These are phyloP conservation scores for Elaeagnus macrophylla DNA, from an alignment of 306 rosid genomes.

Conservation along the genomic window DNA sequence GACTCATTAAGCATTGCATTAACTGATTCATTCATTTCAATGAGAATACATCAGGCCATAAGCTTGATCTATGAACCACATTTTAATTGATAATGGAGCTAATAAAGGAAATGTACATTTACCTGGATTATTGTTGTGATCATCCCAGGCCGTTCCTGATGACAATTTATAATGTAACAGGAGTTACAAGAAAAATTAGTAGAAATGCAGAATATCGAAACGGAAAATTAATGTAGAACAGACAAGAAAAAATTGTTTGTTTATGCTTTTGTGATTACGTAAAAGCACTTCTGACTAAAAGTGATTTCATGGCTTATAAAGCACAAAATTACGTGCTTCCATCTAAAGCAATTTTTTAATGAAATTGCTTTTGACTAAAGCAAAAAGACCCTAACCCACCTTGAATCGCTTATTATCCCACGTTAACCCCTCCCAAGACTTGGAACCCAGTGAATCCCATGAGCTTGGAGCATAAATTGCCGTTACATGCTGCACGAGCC, in stretches of 20 bases:
- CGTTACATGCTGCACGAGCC: constrained; percentile 67
- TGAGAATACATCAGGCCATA: neutral
- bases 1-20: no score
- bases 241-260: no score
- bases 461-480: constrained; percentile 48
- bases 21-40: no score
- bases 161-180: constrained; percentile 16
- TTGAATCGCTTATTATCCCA: constrained; percentile 63
- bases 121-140: constrained; percentile 64
- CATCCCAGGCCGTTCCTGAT: constrained; percentile 69
- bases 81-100: neutral
- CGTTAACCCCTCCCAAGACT: constrained; percentile 51
- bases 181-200: neutral
- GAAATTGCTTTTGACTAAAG: constrained; percentile 5
- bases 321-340: no score
- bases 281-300: no score
- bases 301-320: no score
- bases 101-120: constrained; percentile 12
- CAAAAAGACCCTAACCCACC: constrained; percentile 29
- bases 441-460: constrained; percentile 53
- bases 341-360: no score
- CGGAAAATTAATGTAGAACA: neutral
- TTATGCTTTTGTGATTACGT: no score
- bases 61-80: neutral
- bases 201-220: neutral